phyloP scores from a whole-genome alignment of 208 protist genomes.

The Naegleria gruberi region DNA sequence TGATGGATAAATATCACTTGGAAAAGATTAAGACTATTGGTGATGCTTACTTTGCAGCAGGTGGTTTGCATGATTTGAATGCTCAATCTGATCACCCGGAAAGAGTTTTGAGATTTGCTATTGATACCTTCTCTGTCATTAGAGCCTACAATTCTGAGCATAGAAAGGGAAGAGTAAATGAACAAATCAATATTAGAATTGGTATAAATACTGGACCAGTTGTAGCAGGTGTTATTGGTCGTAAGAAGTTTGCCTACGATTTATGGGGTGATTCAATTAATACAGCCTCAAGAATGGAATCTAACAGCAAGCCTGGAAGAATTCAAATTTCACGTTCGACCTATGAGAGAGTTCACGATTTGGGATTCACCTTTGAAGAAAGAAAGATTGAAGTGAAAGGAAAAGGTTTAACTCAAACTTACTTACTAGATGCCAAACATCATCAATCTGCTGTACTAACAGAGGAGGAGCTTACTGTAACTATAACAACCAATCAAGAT shows the following conservation, averaged over 20 bases:
- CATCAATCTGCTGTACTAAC: neutral
- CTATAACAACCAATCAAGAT: neutral
- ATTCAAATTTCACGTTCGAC: neutral
- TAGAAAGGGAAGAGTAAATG: neutral
- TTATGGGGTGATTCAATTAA: neutral
- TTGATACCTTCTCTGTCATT: neutral
- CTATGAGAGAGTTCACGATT: neutral
- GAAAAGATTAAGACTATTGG: conserved; percentile 33
- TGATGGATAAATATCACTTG: neutral
- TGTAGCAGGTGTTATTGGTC: neutral
- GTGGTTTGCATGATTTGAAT: neutral
- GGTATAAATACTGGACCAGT: neutral
- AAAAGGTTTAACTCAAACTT: neutral
- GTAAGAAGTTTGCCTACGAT: neutral
- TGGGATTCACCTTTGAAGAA: neutral
- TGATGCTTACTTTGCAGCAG: neutral
- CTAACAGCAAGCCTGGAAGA: neutral
- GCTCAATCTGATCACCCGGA: neutral
- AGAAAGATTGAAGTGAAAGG: neutral
- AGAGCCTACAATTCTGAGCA: neutral
- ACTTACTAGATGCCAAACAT: neutral
- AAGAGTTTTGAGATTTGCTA: neutral
- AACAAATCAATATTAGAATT: neutral
- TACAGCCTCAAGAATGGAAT: neutral
- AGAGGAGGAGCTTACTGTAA: neutral